Conservation (phyloP, 805 yeast species). For the Teunomyces aglyptinius region DNA sequence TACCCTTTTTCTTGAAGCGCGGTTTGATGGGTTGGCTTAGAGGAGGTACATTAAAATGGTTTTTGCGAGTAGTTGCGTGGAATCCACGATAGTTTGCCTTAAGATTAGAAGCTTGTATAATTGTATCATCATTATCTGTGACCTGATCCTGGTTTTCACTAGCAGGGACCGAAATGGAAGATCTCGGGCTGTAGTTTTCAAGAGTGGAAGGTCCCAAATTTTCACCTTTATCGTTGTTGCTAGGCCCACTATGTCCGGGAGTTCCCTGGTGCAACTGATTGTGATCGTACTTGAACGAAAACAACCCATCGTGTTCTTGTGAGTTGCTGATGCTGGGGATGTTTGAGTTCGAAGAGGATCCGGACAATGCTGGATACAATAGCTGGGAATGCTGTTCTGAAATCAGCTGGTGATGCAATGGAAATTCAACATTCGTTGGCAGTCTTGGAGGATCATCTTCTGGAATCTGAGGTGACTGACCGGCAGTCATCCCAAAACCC, state of each 20-base stretch:
- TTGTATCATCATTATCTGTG: not conserved
- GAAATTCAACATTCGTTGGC: conserved; percentile 5
- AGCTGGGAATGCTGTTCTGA: conserved; percentile 1
- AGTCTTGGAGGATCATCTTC: conserved; percentile 6
- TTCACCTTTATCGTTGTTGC: not conserved
- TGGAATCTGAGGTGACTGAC: conserved; percentile 9
- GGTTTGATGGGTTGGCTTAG: conserved; percentile 51
- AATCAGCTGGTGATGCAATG: not conserved
- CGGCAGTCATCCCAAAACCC: conserved; percentile 8
- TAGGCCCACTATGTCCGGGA: not conserved
- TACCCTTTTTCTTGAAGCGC: conserved; percentile 37
- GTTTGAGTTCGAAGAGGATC: conserved; percentile 3
- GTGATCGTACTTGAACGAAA: conserved; percentile 11
- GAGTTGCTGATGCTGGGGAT: conserved; percentile 1
- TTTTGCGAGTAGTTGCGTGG: conserved; percentile 32
- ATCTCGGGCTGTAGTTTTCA: conserved; percentile 13
- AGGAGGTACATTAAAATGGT: conserved; percentile 42
- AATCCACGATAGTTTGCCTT: conserved; percentile 38
- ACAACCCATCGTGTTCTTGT: conserved; percentile 7
- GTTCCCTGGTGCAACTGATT: not conserved
- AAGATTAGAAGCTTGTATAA: conserved; percentile 6
- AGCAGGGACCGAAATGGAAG: conserved; percentile 9
- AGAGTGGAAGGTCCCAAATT: not conserved
- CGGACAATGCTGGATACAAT: conserved; percentile 8
- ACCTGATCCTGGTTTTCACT: not conserved